Percentiles rank a stretch among this genome's conserved stretches.
phyloP scores from a whole-genome alignment of 1,284 basidiomycete species.

The Neonothopanus nambi region DNA sequence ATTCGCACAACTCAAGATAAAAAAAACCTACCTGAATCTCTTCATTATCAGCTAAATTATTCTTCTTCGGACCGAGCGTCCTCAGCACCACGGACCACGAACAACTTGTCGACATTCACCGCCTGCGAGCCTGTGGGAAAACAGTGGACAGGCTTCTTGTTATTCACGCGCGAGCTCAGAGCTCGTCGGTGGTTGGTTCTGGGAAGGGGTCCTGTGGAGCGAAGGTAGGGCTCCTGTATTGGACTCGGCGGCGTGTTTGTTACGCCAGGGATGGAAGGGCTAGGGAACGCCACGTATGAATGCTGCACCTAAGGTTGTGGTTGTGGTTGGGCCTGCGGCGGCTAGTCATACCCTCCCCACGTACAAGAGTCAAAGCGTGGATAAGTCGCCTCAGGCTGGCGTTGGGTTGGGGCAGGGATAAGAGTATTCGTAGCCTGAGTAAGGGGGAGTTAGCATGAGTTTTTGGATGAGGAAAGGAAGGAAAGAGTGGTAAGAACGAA shows the following conservation, averaged over 20 bases:
- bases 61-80: slow-evolving; percentile 59
- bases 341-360: background rate
- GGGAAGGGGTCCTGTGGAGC: slow-evolving; percentile 77
- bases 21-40: slow-evolving; percentile 75
- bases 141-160: slow-evolving; percentile 87
- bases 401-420: background rate
- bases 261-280: background rate
- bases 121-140: slow-evolving; percentile 82
- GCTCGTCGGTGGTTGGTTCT: slow-evolving; percentile 78
- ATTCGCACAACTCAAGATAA: slow-evolving; percentile 35
- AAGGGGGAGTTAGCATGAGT: background rate
- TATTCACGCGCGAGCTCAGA: slow-evolving; percentile 87
- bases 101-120: slow-evolving; percentile 84
- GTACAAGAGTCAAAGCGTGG: background rate
- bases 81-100: slow-evolving; percentile 84
- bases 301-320: background rate
- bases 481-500: too few species aligned
- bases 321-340: background rate
- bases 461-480: background rate
- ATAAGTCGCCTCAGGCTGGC: too few species aligned
- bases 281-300: background rate
- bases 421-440: slow-evolving; percentile 1
- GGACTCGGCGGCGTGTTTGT: background rate
- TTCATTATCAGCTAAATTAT: slow-evolving; percentile 91
- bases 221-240: too few species aligned